Evolutionary conservation across 139 green algal species (phyloP).

Genomic region (Tetradesmus obliquus): DNA sequence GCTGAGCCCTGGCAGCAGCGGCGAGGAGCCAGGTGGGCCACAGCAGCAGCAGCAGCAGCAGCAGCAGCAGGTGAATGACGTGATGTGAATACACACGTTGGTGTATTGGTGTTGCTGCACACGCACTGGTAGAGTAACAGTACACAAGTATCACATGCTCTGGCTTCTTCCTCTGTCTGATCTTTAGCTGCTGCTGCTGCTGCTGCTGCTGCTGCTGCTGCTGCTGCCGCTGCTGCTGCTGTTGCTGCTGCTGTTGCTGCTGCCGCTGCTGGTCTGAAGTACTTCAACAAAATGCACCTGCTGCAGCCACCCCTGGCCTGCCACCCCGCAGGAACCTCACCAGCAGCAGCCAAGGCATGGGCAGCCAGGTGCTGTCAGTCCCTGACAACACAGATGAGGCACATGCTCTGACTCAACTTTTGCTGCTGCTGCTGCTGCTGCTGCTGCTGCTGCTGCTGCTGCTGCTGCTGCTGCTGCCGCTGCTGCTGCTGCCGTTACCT

Average conservation of each 20-base stretch:
- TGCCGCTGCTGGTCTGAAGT: not conserved
- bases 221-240: not conserved
- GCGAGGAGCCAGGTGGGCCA: not conserved
- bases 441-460: not conserved
- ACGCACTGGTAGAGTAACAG: too few relatives aligned
- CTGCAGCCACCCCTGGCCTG: not conserved
- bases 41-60: not conserved
- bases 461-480: not conserved
- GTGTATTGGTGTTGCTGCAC: too few relatives aligned
- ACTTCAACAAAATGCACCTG: not conserved
- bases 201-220: not conserved
- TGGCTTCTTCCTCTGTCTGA: too few relatives aligned
- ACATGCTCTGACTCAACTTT: not conserved
- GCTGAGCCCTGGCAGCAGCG: slow-evolving; percentile 17
- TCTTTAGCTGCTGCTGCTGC: too few relatives aligned
- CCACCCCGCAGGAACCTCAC: not conserved
- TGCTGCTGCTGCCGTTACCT: not conserved
- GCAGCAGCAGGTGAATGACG: not conserved
- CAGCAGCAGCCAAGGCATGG: not conserved
- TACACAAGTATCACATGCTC: too few relatives aligned
- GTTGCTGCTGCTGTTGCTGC: not conserved
- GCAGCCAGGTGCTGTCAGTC: not conserved
- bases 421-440: not conserved
- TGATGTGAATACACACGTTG: not conserved
- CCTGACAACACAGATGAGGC: too few relatives aligned